phyloP scores from a whole-genome alignment of 805 yeast species.

The Zygotorulaspora chibaensis region DNA sequence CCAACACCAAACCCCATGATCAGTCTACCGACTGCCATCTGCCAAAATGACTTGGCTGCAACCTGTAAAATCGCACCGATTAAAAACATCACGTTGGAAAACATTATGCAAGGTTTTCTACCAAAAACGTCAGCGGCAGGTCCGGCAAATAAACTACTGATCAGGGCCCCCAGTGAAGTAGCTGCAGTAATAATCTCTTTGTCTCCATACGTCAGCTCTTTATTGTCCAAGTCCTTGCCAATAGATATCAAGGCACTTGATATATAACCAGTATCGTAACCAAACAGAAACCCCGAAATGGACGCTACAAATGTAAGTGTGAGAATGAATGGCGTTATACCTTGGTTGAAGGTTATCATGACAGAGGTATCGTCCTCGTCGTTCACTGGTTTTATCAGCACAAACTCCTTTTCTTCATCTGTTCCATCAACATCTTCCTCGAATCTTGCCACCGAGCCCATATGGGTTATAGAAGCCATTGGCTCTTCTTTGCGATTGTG shows the following conservation, averaged over 20 bases:
- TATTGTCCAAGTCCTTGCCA: conserved; percentile 65
- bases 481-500: conserved; percentile 10
- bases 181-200: conserved; percentile 91
- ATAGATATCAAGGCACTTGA: conserved; percentile 88
- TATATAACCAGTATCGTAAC: conserved; percentile 96
- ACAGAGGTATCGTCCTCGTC: conserved; percentile 49
- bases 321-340: conserved; percentile 61
- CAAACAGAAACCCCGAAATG: conserved; percentile 93
- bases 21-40: conserved; percentile 87
- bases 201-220: conserved; percentile 63
- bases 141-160: conserved; percentile 79
- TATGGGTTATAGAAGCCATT: background rate
- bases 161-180: conserved; percentile 87
- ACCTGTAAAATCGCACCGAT: conserved; percentile 84
- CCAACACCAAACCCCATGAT: conserved; percentile 97
- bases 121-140: conserved; percentile 77
- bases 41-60: conserved; percentile 76
- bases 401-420: conserved; percentile 18
- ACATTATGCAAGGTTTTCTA: conserved; percentile 76
- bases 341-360: conserved; percentile 46
- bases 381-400: conserved; percentile 36
- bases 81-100: conserved; percentile 75
- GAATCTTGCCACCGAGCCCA: conserved; percentile 8
- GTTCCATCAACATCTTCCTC: conserved; percentile 10
- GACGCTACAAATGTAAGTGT: conserved; percentile 72